A percentile compares a stretch with the other conserved stretches of the same genome.
Conservation (phyloP, 2,329 filamentous ascomycete genomes). For the Colletotrichum spinosum region DNA sequence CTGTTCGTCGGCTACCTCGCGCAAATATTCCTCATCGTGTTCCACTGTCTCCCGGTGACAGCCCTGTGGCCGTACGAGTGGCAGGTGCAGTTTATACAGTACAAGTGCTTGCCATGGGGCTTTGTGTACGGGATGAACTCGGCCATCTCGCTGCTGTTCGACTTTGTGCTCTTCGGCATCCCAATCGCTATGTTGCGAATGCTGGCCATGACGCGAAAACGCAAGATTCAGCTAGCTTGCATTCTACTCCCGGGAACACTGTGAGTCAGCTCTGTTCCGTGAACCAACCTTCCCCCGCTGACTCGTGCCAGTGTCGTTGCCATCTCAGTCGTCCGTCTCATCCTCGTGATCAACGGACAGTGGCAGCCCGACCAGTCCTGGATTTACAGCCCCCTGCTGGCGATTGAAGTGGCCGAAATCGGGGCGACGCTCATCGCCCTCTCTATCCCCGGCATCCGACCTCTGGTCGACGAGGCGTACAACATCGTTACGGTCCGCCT, state of each 20-base stretch:
- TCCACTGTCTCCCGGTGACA: constrained; percentile 63
- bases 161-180: constrained; percentile 62
- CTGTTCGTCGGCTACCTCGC: constrained; percentile 57
- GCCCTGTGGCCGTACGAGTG: constrained; percentile 63
- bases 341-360: constrained; percentile 60
- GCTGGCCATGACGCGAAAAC: constrained; percentile 55
- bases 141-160: constrained; percentile 59
- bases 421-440: constrained; percentile 62
- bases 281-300: neutral
- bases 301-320: constrained; percentile 54
- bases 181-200: constrained; percentile 59
- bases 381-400: constrained; percentile 62
- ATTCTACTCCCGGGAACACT: constrained; percentile 62
- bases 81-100: constrained; percentile 53
- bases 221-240: constrained; percentile 59
- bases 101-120: constrained; percentile 61
- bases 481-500: neutral
- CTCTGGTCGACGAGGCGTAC: constrained; percentile 43
- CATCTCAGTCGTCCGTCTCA: constrained; percentile 59
- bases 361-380: constrained; percentile 61
- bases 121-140: constrained; percentile 64
- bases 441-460: constrained; percentile 62
- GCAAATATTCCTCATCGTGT: constrained; percentile 62
- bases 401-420: constrained; percentile 62
- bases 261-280: constrained; percentile 45